These are phyloP conservation scores for Tuber brumale DNA, from an alignment of 495 filamentous ascomycete species.

Conservation along the genomic window DNA sequence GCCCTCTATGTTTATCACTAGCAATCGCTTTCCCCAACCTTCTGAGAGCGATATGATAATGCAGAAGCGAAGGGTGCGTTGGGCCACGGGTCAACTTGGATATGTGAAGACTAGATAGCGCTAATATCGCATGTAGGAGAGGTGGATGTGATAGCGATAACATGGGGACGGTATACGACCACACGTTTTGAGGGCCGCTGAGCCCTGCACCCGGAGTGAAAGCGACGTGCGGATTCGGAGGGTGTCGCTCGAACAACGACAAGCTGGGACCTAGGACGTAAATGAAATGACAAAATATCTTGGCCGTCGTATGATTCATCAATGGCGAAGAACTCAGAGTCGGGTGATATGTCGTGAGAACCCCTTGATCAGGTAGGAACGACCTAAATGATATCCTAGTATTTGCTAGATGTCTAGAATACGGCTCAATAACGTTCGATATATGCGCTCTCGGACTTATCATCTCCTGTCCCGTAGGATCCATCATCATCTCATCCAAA, in stretches of 20 bases:
- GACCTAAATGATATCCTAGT: slow-evolving; percentile 56
- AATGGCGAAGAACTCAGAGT: slow-evolving; percentile 70
- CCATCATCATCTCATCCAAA: slow-evolving; percentile 38
- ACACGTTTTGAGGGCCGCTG: slow-evolving; percentile 41
- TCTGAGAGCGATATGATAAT: slow-evolving; percentile 81
- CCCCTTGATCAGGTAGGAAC: slow-evolving; percentile 60
- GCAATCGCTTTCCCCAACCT: slow-evolving; percentile 68
- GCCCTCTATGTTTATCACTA: slow-evolving; percentile 61
- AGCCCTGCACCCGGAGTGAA: slow-evolving; percentile 39
- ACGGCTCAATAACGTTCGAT: slow-evolving; percentile 32
- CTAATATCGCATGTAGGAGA: slow-evolving; percentile 85
- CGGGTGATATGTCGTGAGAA: slow-evolving; percentile 73
- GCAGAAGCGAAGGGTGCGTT: slow-evolving; percentile 72
- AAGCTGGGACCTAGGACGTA: slow-evolving; percentile 80
- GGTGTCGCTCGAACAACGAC: slow-evolving; percentile 80
- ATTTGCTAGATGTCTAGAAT: slow-evolving; percentile 39
- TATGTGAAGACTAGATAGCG: slow-evolving; percentile 80
- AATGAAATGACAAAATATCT: slow-evolving; percentile 88
- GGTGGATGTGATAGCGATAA: slow-evolving; percentile 76
- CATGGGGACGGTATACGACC: slow-evolving; percentile 69
- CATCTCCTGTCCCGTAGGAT: slow-evolving; percentile 41
- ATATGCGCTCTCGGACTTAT: slow-evolving; percentile 41
- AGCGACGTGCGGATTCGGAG: slow-evolving; percentile 56
- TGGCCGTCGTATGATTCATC: slow-evolving; percentile 72
- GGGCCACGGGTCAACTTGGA: slow-evolving; percentile 68